Conservation (phyloP, 768 basidiomycete species). For the Tylopilus felleus region DNA sequence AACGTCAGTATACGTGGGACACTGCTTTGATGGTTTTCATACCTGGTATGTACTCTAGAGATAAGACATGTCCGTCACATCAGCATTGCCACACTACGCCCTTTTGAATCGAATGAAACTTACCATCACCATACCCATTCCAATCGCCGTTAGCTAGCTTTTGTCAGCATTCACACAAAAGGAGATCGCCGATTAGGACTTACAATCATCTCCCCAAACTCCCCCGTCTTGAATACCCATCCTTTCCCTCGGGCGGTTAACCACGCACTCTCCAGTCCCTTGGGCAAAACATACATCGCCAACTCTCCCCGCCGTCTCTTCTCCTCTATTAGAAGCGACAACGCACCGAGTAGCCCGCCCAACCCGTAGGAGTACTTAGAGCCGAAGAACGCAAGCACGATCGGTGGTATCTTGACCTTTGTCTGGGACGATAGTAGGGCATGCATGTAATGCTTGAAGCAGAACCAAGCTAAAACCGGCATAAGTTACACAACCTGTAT, state of each 20-base stretch:
- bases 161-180: conserved; percentile 7
- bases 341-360: conserved; percentile 67
- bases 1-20: conserved; percentile 1
- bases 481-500: background rate
- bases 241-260: conserved; percentile 70
- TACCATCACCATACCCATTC: conserved; percentile 92
- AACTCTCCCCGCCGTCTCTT: conserved; percentile 84
- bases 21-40: background rate
- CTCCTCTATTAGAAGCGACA: conserved; percentile 85
- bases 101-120: conserved; percentile 21
- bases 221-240: conserved; percentile 67
- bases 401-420: conserved; percentile 38
- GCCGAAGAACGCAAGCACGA: conserved; percentile 53
- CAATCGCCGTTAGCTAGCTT: conserved; percentile 58
- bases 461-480: conserved; percentile 49
- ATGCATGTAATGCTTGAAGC: conserved; percentile 62
- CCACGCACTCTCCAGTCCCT: conserved; percentile 91
- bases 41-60: conserved; percentile 75
- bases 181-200: conserved; percentile 25
- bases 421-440: conserved; percentile 41
- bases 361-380: conserved; percentile 74
- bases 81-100: background rate
- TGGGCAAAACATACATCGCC: conserved; percentile 89
- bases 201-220: conserved; percentile 65
- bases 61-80: conserved; percentile 1